Evolutionary conservation across 108 stramenopile species (phyloP), one percentile per base, ranked within the genome.

Genomic region (Skeletonema marinoi): DNA sequence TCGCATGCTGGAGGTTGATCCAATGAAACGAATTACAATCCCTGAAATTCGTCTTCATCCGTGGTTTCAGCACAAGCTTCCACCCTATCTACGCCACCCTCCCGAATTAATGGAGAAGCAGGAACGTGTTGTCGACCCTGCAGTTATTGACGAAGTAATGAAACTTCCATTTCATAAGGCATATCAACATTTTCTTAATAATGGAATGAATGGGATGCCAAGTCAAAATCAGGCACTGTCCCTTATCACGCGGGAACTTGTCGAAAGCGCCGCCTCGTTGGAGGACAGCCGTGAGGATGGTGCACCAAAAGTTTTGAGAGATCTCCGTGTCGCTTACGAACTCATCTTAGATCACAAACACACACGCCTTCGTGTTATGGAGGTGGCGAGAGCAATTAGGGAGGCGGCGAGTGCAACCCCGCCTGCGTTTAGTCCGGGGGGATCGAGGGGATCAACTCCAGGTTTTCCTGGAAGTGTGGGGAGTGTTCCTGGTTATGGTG

Each of bases 11-110:
- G 97, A 98, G 74, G 99, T 99, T 9, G 99, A 99, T 81, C 99
- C 99, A n/a, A 98, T 98, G 96, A 98, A 98, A 75, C 80, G 99
- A 39, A 98, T 99, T 68, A 98, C 98, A 32, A 97, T 99, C 58
- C 93, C 98, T 11, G 98, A 98, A 80, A 98, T 99, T 73, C 91
- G 97, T 50, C 74, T 86, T 44, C 99, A 99, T 74, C 97, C 99
- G 19, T 99, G 98, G 98, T 98, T 98, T 74, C 93, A 95, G 85
- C 96, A 96, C 77, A 97, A 97, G 77, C 86, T 99, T 4, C 99
- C 99, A 29, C 95, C 93, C 9, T 99, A 99, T 82, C 90, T 99
- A 25, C 82, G 95, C 17, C 95, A 97, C 58, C 90, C 95, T 42
- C 98, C 98, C 10, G 96, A 96, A 77, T 70, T 93, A 39, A 98